These are phyloP conservation scores for Gonapodya sp. DNA, from an alignment of 192 early-diverging fungal genomes.

Conservation along the genomic window DNA sequence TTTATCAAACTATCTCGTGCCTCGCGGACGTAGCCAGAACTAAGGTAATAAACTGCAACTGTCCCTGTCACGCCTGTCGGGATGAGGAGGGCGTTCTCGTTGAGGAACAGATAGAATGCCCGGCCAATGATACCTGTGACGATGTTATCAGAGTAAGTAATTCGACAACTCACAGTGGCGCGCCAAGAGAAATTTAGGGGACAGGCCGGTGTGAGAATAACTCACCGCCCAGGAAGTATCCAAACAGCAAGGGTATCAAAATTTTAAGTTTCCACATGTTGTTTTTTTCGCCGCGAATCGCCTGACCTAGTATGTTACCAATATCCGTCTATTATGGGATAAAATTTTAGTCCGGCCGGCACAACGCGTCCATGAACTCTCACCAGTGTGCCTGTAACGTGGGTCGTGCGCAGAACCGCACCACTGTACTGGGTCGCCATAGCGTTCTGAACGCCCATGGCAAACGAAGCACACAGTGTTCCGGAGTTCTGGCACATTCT, in stretches of 20 bases:
- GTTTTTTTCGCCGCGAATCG: constrained; percentile 31
- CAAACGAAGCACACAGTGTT: constrained; percentile 48
- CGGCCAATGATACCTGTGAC: not conserved
- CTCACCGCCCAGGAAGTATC: constrained; percentile 31
- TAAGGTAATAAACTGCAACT: constrained; percentile 6
- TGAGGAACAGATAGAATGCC: not conserved
- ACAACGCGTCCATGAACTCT: not conserved
- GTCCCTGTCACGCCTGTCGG: not conserved
- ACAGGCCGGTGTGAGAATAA: too few species aligned
- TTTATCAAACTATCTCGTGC: constrained; percentile 1
- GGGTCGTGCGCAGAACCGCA: constrained; percentile 42
- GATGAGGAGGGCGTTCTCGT: not conserved
- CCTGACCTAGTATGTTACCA: constrained; percentile 47
- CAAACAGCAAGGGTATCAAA: constrained; percentile 34
- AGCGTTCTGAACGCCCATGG: constrained; percentile 47
- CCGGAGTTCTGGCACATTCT: constrained; percentile 32
- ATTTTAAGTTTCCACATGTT: constrained; percentile 47
- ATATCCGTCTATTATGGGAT: constrained; percentile 25
- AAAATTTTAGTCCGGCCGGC: not conserved
- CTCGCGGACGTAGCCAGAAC: not conserved
- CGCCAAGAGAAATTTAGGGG: not conserved
- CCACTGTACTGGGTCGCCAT: constrained; percentile 44
- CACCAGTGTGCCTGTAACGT: constrained; percentile 46
- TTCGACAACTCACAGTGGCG: not conserved
- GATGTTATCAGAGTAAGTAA: too few species aligned